Evolutionary conservation across 345 rosid species (phyloP).

Genomic region (Excoecaria agallocha): DNA sequence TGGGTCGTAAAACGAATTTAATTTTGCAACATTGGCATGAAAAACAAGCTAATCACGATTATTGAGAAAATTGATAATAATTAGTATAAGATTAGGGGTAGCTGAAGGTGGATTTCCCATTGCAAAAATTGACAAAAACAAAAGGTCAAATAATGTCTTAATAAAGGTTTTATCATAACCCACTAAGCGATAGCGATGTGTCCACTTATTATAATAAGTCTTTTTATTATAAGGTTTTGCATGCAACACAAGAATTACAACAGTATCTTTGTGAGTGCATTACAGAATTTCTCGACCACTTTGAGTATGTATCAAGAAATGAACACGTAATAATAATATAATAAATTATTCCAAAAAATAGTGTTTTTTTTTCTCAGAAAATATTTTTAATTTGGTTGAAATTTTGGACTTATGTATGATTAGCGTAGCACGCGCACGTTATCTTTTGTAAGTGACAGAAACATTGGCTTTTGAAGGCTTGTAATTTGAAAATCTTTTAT

Average conservation of each 20-base stretch:
- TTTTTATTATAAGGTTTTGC: not conserved
- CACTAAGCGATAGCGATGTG: not conserved
- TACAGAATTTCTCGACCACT: not conserved
- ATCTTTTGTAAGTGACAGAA: not conserved
- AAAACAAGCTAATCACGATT: no score
- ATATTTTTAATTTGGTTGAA: not conserved
- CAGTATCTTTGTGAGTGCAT: not conserved
- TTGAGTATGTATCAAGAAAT: conserved; percentile 21
- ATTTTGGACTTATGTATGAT: conserved; percentile 27
- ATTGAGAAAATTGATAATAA: no score
- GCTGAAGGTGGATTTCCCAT: no score
- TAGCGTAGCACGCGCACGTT: conserved; percentile 25
- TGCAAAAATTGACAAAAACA: no score
- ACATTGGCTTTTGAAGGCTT: not conserved
- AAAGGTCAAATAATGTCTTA: no score
- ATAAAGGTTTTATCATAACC: no score
- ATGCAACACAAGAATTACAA: not conserved
- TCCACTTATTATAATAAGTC: not conserved
- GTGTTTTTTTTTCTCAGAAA: not conserved
- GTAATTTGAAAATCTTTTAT: not conserved
- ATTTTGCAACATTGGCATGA: no score
- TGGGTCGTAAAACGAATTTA: not conserved
- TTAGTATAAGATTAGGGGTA: no score
- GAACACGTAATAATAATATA: not conserved
- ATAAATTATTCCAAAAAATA: not conserved